Evolutionary conservation across 306 rosid species (phyloP).

Genomic region (Vicia faba): DNA sequence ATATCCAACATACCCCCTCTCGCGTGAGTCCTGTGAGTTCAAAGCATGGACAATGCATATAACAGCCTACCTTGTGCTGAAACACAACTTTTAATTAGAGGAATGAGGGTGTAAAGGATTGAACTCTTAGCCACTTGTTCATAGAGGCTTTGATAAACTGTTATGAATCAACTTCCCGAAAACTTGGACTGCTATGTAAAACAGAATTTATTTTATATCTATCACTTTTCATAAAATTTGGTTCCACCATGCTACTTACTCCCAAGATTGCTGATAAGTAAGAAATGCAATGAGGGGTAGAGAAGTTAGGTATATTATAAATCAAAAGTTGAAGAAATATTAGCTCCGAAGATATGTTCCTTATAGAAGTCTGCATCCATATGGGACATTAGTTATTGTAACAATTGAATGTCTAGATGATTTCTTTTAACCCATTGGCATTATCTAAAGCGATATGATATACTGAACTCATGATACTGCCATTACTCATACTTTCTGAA

Average conservation of each 20-base stretch:
- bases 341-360: conserved; percentile 2
- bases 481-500: conserved; percentile 18
- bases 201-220: background rate
- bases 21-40: background rate
- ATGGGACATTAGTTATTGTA: conserved; percentile 15
- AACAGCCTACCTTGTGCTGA: background rate
- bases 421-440: conserved; percentile 13
- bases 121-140: background rate
- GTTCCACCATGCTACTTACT: conserved; percentile 23
- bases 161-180: background rate
- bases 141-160: background rate
- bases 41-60: background rate
- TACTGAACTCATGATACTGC: conserved; percentile 21
- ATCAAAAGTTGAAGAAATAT: conserved; percentile 24
- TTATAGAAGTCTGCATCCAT: conserved; percentile 2
- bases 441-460: background rate
- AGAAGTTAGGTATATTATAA: conserved; percentile 21
- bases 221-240: conserved; percentile 9
- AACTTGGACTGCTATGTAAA: background rate
- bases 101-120: conserved; percentile 1
- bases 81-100: background rate
- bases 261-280: conserved; percentile 16
- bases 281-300: conserved; percentile 25
- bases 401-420: conserved; percentile 18
- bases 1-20: conserved; percentile 1